phyloP scores from a whole-genome alignment of 2,329 filamentous ascomycete genomes.

The Lachnellula subtilissima region DNA sequence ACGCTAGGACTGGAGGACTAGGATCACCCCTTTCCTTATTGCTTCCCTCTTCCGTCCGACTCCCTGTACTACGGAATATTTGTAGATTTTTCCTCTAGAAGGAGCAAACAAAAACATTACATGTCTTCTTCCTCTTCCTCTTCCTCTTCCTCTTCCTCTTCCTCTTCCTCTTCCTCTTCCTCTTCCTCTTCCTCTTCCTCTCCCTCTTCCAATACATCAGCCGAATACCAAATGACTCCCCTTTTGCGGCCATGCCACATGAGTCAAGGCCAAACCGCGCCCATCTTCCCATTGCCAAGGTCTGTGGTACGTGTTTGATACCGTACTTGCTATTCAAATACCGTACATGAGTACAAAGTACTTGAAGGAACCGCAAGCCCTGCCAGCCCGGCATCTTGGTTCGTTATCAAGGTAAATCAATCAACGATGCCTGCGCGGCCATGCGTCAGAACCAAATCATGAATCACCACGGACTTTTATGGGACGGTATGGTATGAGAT shows the following conservation, averaged over 20 bases:
- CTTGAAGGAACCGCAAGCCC: neutral
- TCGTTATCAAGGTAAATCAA: neutral
- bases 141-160: neutral
- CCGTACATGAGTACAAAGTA: neutral
- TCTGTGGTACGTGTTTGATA: no score
- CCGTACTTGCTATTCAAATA: neutral
- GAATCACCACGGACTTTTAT: neutral
- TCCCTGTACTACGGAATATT: neutral
- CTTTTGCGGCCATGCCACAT: no score
- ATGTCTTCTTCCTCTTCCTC: neutral
- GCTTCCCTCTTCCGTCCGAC: neutral
- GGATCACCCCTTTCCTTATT: constrained; percentile 4
- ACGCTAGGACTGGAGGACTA: constrained; percentile 11
- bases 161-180: neutral
- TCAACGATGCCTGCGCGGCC: neutral
- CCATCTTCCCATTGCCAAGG: no score
- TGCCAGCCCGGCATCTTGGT: neutral
- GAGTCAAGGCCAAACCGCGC: no score
- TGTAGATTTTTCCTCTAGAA: neutral
- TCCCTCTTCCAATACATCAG: neutral
- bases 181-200: neutral
- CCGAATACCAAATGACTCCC: no score
- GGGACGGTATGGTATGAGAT: neutral
- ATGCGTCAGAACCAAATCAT: neutral
- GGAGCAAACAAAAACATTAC: no score